Evolutionary conservation across 176 grass and related monocot species (phyloP), one percentile per base, ranked within the genome.

Genomic region (Coix lacrymajobi): DNA sequence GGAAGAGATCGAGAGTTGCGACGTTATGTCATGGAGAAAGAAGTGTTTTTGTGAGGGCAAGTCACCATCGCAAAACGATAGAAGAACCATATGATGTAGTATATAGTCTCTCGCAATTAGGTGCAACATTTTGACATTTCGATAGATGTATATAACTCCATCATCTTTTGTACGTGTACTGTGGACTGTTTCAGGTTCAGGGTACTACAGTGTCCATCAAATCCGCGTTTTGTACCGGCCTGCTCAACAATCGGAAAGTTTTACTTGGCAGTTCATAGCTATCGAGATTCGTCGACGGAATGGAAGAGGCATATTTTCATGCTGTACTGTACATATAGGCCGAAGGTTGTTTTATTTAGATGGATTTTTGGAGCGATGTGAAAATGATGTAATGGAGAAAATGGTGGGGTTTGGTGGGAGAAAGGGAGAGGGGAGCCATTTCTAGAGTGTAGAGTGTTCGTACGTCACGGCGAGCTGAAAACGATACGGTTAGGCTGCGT

Each of bases 351-450:
- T 14, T 17, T 0, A 3, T 2, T n/a, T n/a, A n/a, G 12, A 20
- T 22, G 16, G 24, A 14, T 30, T 14, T 58, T 68, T 71, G 46
- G 46, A 71, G 29, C 22, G 20, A 67, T 26, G 51, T 62, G 80
- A 49, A 36, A 28, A 2, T 19, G 60, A 72, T 72, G 38, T 32
- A 15, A 31, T 65, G 73, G 37, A 14, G 64, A 46, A 46, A 76
- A 74, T 80, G 62, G 34, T 68, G 63, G 79, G 56, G 80, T 92
- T 92, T 88, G 91, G 88, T 96, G 83, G 41, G 82, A 44, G 91
- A 93, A 87, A 93, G 88, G 52, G 93, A 95, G 76, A 48, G 73
- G 82, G 34, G 32, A 67, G 60, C 86, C 82, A 81, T 36, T 49
- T 66, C 26, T 32, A 29, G 76, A 33, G 36, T 46, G 71, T 60